Base-by-base conservation (phyloP, 2,329 filamentous ascomycete species). In the Blumeriella jaapii region DNA sequence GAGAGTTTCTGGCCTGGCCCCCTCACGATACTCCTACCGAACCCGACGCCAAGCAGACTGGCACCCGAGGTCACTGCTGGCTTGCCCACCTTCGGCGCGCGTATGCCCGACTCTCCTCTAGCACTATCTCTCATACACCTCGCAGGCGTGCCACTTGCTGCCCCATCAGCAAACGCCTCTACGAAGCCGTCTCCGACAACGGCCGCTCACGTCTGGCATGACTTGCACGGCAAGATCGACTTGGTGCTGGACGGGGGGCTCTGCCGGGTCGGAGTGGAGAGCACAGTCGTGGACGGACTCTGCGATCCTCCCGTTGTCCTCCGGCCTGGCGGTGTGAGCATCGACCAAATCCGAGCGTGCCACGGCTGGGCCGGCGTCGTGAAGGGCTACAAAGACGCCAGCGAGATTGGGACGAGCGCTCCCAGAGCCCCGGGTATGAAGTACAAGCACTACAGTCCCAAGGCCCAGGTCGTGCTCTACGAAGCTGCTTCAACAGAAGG, bases 401-500 rank as follows among this genome's bases (percentile, higher is more conserved):
- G 74, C 11, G 74, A 84, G 50, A 67, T 72, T 13, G 78, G 72
- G 4, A 73, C 71, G 32, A 63, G 43, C n/a, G 68, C 70, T 7
- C 91, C 91, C 0, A 69, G 84, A 38, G 91, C 91, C 1, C 91
- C 91, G 0, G 91, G 91, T 1, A 98, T 98, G 91, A 98, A 98
- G 61, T 98, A 98, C 57, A 84, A 91, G 55, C 91, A 98, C 57
- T 98, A 98, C 54, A 93, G 87, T 27, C 91, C 91, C 1, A 83
- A 78, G 57, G 93, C 91, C 1, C 75, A 69, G 29, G 87, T 98
- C 2, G 64, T 93, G 10, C 65, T 96, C 2, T 93, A 86, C 54
- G 84, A 94, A 55, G 60, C 71, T 16, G 2, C 26, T 4, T 5
- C 34, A 13, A n/a, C 29, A 18, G n/a, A 22, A 41, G 55, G 18